phyloP scores from a whole-genome alignment of 116 monocot species.

The Papilionanthe hybrid region DNA sequence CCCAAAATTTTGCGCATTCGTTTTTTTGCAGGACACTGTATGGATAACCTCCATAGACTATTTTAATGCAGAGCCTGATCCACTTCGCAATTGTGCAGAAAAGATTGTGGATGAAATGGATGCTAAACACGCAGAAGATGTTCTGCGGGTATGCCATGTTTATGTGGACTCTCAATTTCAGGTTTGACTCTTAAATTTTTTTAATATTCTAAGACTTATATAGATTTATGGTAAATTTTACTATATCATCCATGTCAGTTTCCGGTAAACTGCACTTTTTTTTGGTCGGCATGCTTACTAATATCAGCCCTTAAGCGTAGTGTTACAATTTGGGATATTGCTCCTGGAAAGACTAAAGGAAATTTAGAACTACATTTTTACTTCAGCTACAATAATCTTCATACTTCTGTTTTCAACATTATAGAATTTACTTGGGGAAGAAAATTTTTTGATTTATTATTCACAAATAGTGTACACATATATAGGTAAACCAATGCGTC shows the following conservation, averaged over 20 bases:
- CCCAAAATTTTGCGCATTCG: neutral
- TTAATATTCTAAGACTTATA: neutral
- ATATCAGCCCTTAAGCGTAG: too few species aligned
- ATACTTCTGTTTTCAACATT: too few species aligned
- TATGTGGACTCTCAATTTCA: conserved; percentile 74
- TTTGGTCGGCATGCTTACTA: too few species aligned
- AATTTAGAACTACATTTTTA: too few species aligned
- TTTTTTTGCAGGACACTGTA: conserved; percentile 45
- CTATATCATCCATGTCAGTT: neutral
- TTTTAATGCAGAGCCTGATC: conserved; percentile 68
- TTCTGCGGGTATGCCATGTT: conserved; percentile 53
- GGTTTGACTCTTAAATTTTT: conserved; percentile 31
- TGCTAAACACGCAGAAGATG: conserved; percentile 67
- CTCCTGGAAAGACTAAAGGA: too few species aligned
- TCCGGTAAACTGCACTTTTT: neutral
- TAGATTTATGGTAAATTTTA: neutral
- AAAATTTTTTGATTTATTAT: too few species aligned
- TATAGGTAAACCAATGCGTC: too few species aligned
- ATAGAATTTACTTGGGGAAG: too few species aligned
- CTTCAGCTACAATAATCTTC: too few species aligned
- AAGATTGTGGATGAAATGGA: conserved; percentile 85
- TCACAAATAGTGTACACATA: too few species aligned
- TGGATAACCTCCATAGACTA: conserved; percentile 72
- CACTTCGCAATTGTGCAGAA: conserved; percentile 72
- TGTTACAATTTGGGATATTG: too few species aligned